These are phyloP conservation scores for Gnomoniopsis sp. DNA, from an alignment of 2,329 filamentous ascomycete species.

Conservation along the genomic window DNA sequence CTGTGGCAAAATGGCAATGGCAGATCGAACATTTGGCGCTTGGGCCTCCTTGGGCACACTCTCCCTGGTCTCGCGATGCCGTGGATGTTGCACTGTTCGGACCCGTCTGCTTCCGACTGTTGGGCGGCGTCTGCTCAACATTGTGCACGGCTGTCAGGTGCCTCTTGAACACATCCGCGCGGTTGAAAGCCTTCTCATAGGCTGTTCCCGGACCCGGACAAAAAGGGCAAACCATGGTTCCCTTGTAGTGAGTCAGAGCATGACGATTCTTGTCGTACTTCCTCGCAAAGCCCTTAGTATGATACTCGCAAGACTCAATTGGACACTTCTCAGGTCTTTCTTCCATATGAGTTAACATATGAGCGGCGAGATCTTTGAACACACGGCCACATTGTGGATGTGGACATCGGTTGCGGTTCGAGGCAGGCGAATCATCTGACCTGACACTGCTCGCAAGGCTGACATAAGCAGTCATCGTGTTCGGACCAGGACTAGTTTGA, in stretches of 20 bases:
- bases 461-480: not conserved
- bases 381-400: constrained; percentile 56
- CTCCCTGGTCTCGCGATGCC: constrained; percentile 1
- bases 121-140: constrained; percentile 90
- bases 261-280: constrained; percentile 99
- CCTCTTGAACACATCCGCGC: constrained; percentile 94
- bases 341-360: constrained; percentile 94
- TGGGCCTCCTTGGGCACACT: constrained; percentile 30
- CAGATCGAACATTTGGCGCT: constrained; percentile 92
- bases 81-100: constrained; percentile 5
- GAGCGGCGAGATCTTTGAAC: constrained; percentile 70
- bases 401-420: constrained; percentile 49
- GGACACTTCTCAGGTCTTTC: constrained; percentile 96
- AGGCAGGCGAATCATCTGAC: constrained; percentile 28
- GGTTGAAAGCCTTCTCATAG: constrained; percentile 92
- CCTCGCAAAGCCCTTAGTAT: constrained; percentile 87
- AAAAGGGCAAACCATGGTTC: constrained; percentile 93
- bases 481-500: constrained; percentile 17
- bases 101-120: constrained; percentile 65
- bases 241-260: constrained; percentile 94
- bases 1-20: constrained; percentile 71
- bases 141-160: constrained; percentile 91
- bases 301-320: constrained; percentile 89
- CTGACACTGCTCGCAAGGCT: constrained; percentile 24
- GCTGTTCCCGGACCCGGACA: constrained; percentile 84